Evolutionary conservation across 2,329 filamentous ascomycete genomes (phyloP), one percentile per base, ranked within the genome.

Genomic region (Colletotrichum ledebouriae): DNA sequence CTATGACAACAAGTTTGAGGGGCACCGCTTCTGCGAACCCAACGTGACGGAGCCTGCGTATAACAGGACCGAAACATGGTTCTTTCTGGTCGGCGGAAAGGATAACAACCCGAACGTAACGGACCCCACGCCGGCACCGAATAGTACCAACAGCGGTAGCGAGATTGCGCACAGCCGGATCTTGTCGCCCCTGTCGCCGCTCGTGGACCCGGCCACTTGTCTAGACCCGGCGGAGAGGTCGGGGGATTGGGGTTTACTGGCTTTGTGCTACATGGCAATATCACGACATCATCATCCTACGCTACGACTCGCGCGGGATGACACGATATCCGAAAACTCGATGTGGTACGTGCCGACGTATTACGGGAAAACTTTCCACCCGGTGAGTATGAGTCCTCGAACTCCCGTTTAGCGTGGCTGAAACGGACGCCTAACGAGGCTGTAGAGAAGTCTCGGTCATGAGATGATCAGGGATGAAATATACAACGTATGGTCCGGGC

Each of bases 321-420:
- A 74, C 12, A 25, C 77, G 3, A 66, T 71, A 29, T 65, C 72
- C 6, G 64, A 76, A 59, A 78, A 78, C 50, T 79, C 78, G 3
- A 82, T 82, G 79, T 83, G 81, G 81, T 81, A 81, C 72, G 80
- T 82, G n/a, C 82, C 82, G 13, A 82, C 80, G 34, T 83, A 80
- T 64, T 83, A 82, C 59, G 82, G 79, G 49, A 82, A 82, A 73
- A 82, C 79, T 0, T 83, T 84, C 71, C 81, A 84, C 72, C 81
- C 82, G 49, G 78, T 79, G 75, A 61, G 77, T 72, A 10, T n/a
- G 56, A 2, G 12, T 29, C 25, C 29, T 17, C 44, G 25, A 11
- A 22, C 6, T 13, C 33, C 33, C 41, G 44, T 52, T 13, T 17
- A 13, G 7, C 3, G 42, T 47, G 15, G 29, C 22, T 17, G 49